Percentiles rank a stretch among this genome's conserved stretches.
phyloP scores from a whole-genome alignment of 192 early-diverging fungal species.

The Backusella tuberculispora region DNA sequence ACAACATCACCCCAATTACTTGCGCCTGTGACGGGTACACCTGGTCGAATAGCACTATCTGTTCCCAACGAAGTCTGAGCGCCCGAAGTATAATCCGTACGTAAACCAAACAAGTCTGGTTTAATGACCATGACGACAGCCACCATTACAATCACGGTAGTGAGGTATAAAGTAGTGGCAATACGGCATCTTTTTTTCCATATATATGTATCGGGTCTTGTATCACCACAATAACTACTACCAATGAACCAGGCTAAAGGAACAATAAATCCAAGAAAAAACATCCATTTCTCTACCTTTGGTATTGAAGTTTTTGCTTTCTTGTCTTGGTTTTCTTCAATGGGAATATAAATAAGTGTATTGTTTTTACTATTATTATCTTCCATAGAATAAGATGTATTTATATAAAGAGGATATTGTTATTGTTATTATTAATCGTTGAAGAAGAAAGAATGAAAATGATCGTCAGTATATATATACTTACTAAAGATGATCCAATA shows the following conservation, averaged over 20 bases:
- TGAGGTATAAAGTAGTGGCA: constrained; percentile 32
- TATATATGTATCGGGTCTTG: not conserved
- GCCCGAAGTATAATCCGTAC: constrained; percentile 17
- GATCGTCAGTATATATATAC: not conserved
- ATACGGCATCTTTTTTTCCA: constrained; percentile 42
- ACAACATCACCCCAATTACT: constrained; percentile 30
- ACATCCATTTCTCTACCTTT: constrained; percentile 27
- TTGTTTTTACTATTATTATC: not conserved
- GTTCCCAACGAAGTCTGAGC: constrained; percentile 32
- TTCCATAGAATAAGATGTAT: not conserved
- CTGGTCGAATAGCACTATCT: constrained; percentile 33
- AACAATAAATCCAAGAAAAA: constrained; percentile 35
- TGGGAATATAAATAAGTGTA: not conserved
- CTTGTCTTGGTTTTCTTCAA: not conserved
- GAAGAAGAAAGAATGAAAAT: not conserved
- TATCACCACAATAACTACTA: constrained; percentile 18
- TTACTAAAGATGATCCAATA: not conserved
- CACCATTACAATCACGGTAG: constrained; percentile 23
- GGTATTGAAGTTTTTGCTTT: not conserved
- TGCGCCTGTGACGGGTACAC: constrained; percentile 38
- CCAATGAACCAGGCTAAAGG: constrained; percentile 37
- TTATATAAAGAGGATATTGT: too few species aligned
- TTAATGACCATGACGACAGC: constrained; percentile 37
- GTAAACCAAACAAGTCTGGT: constrained; percentile 34
- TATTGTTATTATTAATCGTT: too few species aligned